A percentile compares a stretch with the other conserved stretches of the same genome.
Evolutionary conservation across 352 stramenopile species (phyloP).

Genomic region (Phytophthora melonis): DNA sequence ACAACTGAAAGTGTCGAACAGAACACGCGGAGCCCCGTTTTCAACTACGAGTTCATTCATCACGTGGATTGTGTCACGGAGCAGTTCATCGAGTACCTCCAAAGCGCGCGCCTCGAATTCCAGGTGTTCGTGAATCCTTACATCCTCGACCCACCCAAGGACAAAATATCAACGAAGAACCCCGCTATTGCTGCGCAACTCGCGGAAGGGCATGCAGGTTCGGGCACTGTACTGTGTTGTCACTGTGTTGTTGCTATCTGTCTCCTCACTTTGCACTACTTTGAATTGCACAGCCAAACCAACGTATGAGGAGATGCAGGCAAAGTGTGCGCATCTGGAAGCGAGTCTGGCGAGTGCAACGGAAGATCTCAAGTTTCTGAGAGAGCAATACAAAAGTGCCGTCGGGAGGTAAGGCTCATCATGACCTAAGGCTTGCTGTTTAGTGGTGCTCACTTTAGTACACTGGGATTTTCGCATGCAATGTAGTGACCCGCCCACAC

Average conservation of each 20-base stretch:
- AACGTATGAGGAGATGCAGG: conserved; percentile 65
- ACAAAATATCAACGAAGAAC: conserved; percentile 84
- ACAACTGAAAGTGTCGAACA: conserved; percentile 93
- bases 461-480: conserved; percentile 1
- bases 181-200: conserved; percentile 75
- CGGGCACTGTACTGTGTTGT: conserved; percentile 1
- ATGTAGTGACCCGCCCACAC: conserved; percentile 50
- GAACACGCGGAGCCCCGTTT: conserved; percentile 86
- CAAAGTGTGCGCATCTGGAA: conserved; percentile 59
- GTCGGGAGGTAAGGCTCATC: conserved; percentile 55
- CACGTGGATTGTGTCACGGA: conserved; percentile 88
- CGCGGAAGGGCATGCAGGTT: conserved; percentile 53
- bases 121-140: conserved; percentile 92
- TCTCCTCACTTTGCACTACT: neutral
- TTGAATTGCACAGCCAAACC: conserved; percentile 41
- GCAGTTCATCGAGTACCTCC: conserved; percentile 89
- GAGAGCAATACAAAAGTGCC: conserved; percentile 53
- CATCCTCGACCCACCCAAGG: conserved; percentile 86
- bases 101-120: conserved; percentile 85
- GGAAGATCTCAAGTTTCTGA: conserved; percentile 60
- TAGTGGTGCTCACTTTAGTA: neutral
- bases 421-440: conserved; percentile 22
- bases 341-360: conserved; percentile 48
- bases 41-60: conserved; percentile 92
- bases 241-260: neutral